Evolutionary conservation across 176 grass and related monocot species (phyloP).

Genomic region (Pontederia paniculata): DNA sequence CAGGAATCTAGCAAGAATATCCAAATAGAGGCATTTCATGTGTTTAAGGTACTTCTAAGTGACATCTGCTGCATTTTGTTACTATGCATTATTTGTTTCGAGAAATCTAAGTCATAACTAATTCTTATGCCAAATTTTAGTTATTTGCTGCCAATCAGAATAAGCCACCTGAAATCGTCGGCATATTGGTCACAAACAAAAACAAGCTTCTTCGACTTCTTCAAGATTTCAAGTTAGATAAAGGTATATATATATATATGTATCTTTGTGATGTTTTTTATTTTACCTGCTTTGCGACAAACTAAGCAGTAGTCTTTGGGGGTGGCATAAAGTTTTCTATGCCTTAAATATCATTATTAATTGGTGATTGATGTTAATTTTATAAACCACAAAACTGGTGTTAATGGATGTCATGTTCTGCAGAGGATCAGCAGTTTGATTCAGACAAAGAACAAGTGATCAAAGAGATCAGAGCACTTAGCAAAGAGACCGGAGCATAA

Average conservation of each 20-base stretch:
- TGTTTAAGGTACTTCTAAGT: too few relatives aligned
- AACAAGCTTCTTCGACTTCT: conserved; percentile 44
- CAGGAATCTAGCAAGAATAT: too few relatives aligned
- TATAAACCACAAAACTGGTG: too few relatives aligned
- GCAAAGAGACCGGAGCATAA: too few relatives aligned
- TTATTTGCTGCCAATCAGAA: conserved; percentile 38
- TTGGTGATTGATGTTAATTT: not conserved
- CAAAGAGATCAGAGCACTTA: conserved; percentile 6
- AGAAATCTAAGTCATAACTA: too few relatives aligned
- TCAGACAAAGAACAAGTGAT: conserved; percentile 30
- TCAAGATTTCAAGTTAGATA: conserved; percentile 27
- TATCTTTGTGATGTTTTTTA: not conserved
- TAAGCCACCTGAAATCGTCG: conserved; percentile 32
- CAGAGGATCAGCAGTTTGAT: conserved; percentile 43
- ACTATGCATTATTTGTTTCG: too few relatives aligned
- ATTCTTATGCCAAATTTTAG: conserved; percentile 7
- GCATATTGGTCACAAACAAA: conserved; percentile 38
- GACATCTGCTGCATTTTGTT: too few relatives aligned
- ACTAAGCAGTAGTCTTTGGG: too few relatives aligned
- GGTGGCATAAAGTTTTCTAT: too few relatives aligned
- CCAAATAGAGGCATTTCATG: too few relatives aligned
- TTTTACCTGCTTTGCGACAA: too few relatives aligned
- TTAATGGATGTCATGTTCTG: not conserved
- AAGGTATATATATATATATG: too few relatives aligned
- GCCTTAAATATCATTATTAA: not conserved